A percentile compares a stretch with the other conserved stretches of the same genome.
phyloP scores from a whole-genome alignment of 345 rosid genomes.

The Populus ilicifolia region DNA sequence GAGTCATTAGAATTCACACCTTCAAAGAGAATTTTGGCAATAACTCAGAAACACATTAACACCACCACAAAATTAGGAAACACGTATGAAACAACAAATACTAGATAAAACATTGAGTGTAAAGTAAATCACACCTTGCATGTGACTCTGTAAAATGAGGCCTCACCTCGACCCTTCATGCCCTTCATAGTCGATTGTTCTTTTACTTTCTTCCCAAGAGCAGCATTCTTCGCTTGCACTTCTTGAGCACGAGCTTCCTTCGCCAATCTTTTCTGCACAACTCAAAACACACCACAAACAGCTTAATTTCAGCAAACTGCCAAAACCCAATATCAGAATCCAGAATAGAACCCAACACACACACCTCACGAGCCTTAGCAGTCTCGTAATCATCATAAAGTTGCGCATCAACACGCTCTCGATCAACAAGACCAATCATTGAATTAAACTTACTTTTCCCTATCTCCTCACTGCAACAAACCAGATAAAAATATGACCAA shows the following conservation, averaged over 20 bases:
- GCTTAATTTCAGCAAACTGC: background rate
- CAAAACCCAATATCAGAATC: background rate
- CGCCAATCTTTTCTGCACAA: slow-evolving; percentile 73
- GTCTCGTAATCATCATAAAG: slow-evolving; percentile 92
- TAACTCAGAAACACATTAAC: background rate
- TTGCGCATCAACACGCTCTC: slow-evolving; percentile 74
- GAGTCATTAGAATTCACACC: slow-evolving; percentile 1
- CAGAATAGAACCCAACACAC: background rate
- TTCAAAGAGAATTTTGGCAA: background rate
- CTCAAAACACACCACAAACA: slow-evolving; percentile 12
- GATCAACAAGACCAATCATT: slow-evolving; percentile 88
- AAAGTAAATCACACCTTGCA: slow-evolving; percentile 67
- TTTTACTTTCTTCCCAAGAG: slow-evolving; percentile 71
- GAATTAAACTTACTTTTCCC: slow-evolving; percentile 80
- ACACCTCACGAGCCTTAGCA: slow-evolving; percentile 86
- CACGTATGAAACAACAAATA: background rate
- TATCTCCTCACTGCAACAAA: slow-evolving; percentile 75
- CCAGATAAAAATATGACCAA: background rate
- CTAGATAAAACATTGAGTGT: slow-evolving; percentile 2
- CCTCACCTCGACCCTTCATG: slow-evolving; percentile 83
- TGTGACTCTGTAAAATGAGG: slow-evolving; percentile 85
- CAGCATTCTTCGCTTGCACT: slow-evolving; percentile 74
- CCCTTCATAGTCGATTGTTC: slow-evolving; percentile 62
- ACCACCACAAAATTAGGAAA: background rate
- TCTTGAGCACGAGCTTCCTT: slow-evolving; percentile 85